These are phyloP conservation scores for Tolypocladium pustulatum DNA, from an alignment of 2,329 filamentous ascomycete genomes.

Conservation along the genomic window DNA sequence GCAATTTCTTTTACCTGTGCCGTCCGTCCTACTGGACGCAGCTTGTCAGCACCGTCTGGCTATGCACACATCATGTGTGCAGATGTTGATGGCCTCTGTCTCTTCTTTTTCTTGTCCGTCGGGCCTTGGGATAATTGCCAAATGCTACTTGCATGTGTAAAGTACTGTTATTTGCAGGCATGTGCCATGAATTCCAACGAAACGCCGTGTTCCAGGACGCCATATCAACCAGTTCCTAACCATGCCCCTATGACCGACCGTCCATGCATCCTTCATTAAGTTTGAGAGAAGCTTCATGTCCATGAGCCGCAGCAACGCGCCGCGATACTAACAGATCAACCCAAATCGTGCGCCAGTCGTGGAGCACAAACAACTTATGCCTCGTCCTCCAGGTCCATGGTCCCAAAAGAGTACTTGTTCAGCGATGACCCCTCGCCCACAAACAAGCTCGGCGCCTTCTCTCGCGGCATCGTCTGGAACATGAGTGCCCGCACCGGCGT, in stretches of 20 bases:
- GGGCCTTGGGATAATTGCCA: too few species aligned
- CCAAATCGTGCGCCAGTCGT: background rate
- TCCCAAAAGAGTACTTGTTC: constrained; percentile 33
- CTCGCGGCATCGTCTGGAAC: constrained; percentile 34
- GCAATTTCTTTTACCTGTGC: background rate
- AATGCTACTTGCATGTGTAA: too few species aligned
- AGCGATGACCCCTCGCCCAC: constrained; percentile 26
- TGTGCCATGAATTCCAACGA: background rate
- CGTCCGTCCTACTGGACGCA: too few species aligned
- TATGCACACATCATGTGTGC: too few species aligned
- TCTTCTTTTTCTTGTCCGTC: too few species aligned
- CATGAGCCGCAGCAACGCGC: background rate
- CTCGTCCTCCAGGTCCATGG: constrained; percentile 21
- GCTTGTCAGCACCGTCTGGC: too few species aligned
- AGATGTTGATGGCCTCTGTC: too few species aligned
- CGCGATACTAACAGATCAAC: background rate
- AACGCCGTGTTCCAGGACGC: background rate
- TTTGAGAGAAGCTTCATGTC: background rate
- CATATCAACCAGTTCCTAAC: background rate
- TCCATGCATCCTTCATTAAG: background rate
- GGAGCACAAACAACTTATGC: constrained; percentile 9
- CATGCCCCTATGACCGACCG: background rate
- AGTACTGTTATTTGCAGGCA: background rate
- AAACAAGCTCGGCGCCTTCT: constrained; percentile 36
- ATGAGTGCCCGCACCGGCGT: constrained; percentile 30